Evolutionary conservation across 176 grass and related monocot genomes (phyloP).

Genomic region (Avena sativa): DNA sequence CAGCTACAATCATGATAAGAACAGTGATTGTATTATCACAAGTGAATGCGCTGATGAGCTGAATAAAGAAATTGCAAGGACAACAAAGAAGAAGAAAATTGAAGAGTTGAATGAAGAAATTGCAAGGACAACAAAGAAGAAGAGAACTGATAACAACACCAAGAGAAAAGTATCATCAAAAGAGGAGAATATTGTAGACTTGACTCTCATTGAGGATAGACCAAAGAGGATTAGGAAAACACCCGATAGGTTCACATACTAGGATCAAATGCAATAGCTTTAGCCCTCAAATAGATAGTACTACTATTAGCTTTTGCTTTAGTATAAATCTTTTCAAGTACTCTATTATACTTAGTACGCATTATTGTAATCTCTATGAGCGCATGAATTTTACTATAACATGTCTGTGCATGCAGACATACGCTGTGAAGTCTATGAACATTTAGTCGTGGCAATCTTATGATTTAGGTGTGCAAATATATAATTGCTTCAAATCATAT

Average conservation of each 20-base stretch:
- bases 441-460: neutral
- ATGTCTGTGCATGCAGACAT: neutral
- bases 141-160: neutral
- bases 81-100: neutral
- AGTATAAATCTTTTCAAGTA: neutral
- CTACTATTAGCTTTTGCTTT: neutral
- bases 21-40: neutral
- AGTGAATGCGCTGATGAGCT: neutral
- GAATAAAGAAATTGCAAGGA: neutral
- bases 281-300: neutral
- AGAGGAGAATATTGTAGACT: neutral
- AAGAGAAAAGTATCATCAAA: neutral
- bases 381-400: neutral
- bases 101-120: neutral
- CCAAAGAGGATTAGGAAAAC: neutral
- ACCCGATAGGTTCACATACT: neutral
- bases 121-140: neutral
- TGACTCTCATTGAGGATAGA: neutral
- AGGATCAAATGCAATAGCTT: neutral
- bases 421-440: no score
- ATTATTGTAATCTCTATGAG: neutral
- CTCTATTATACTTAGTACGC: neutral
- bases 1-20: neutral
- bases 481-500: neutral
- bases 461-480: neutral